These are phyloP conservation scores for Teunomyces stri DNA, from an alignment of 805 yeast genomes.

Conservation along the genomic window DNA sequence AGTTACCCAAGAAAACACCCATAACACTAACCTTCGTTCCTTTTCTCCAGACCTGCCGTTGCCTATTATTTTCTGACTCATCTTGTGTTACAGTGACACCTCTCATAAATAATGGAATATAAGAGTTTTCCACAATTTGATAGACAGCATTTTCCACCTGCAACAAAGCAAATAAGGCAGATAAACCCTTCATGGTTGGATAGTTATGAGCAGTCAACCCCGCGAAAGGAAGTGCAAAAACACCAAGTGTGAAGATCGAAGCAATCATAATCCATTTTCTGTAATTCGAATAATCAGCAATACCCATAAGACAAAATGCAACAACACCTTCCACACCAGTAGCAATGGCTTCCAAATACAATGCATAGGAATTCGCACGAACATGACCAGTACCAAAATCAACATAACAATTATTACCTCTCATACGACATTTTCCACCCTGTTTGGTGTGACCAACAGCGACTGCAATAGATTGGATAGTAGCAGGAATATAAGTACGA, in stretches of 20 bases:
- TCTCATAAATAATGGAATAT: constrained; percentile 41
- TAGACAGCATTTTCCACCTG: constrained; percentile 28
- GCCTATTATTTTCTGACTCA: constrained; percentile 21
- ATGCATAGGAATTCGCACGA: constrained; percentile 33
- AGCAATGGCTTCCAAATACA: constrained; percentile 35
- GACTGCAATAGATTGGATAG: constrained; percentile 35
- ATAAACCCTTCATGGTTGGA: constrained; percentile 19
- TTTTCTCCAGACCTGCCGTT: constrained; percentile 21
- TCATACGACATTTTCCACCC: constrained; percentile 21
- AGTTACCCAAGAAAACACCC: constrained; percentile 35
- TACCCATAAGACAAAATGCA: constrained; percentile 35
- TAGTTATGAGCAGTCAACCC: constrained; percentile 21
- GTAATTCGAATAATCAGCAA: constrained; percentile 40
- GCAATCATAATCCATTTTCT: constrained; percentile 31
- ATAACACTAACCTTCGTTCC: constrained; percentile 37
- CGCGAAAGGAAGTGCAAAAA: constrained; percentile 35
- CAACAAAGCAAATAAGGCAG: constrained; percentile 31
- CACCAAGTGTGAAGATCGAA: constrained; percentile 31
- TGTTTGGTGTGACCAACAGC: constrained; percentile 25
- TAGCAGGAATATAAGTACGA: constrained; percentile 40
- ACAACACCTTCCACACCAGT: constrained; percentile 39
- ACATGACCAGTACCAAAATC: constrained; percentile 32
- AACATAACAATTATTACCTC: constrained; percentile 39
- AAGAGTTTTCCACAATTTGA: constrained; percentile 40
- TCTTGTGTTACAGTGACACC: constrained; percentile 16